Base-by-base conservation (phyloP, 371 early-diverging fungal species). In the Parasitella parasitica region DNA sequence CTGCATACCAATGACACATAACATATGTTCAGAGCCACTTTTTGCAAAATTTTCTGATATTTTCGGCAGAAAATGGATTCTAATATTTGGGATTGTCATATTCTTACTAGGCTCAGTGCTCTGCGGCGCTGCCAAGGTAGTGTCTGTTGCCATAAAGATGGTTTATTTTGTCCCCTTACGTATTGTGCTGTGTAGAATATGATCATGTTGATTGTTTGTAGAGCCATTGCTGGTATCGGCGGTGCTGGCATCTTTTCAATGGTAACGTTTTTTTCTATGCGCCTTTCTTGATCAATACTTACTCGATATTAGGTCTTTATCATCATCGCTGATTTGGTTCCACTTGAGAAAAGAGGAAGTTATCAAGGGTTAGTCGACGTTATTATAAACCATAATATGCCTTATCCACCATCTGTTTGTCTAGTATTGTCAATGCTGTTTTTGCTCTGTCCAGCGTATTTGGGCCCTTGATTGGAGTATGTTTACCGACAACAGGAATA, bases 31-130 rank as follows among this genome's bases (percentile, higher is more conserved):
- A 72, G 75, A 82, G 52, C 82, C 82, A n/a, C 50, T 80, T 5
- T 88, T 85, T 60, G 78, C 88, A 2, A 83, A 87, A 63, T 72
- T 88, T 54, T 80, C 89, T 11, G 89, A 89, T 61, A 89, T 91
- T 66, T 91, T 90, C 71, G 93, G 91, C n/a, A 82, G 90, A 9
- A 89, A 89, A 67, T 57, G 70, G 46, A 80, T 84, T 16, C 71
- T 87, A 41, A 58, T 90, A 15, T 58, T 77, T 46, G 84, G 87
- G 32, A 79, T 87, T 43, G 41, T 62, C 26, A 43, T 87, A 22
- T 93, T 93, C 69, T 63, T 84, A 41, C 32, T 86, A 38, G 89
- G 87, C 1, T 86, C 87, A 6, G 43, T 83, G 16, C 51, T 86
- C 0, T 87, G 89, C 69, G 92, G 85, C 28, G 85, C 76, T 20